A percentile compares a stretch with the other conserved stretches of the same genome.
phyloP scores from a whole-genome alignment of 1,284 basidiomycete species.

The Volvariella surrecta region DNA sequence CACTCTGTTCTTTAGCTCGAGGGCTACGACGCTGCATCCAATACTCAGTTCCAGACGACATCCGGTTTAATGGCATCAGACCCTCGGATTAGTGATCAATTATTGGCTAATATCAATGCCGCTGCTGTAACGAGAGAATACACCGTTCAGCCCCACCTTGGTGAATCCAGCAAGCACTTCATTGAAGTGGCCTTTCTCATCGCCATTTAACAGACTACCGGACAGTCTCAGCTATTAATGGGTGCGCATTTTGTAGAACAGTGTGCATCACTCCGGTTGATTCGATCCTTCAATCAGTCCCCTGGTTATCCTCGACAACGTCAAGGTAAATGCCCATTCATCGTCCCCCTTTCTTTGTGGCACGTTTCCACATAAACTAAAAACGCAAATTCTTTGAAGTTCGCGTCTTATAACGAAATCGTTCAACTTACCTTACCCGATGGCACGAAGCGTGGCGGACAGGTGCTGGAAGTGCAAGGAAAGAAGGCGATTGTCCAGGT shows the following conservation, averaged over 20 bases:
- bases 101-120: constrained; percentile 79
- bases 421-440: constrained; percentile 95
- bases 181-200: constrained; percentile 10
- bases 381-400: constrained; percentile 37
- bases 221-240: constrained; percentile 95
- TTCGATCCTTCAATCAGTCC: no score
- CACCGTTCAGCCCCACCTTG: constrained; percentile 83
- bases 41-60: not conserved
- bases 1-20: not conserved
- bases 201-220: constrained; percentile 68
- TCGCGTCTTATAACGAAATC: constrained; percentile 99
- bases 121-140: constrained; percentile 82
- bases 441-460: constrained; percentile 90
- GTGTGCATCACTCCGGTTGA: constrained; percentile 11
- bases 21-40: not conserved
- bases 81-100: constrained; percentile 61
- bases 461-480: constrained; percentile 97
- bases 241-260: constrained; percentile 42
- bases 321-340: constrained; percentile 59
- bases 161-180: constrained; percentile 35
- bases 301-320: constrained; percentile 95
- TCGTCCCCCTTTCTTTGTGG: not conserved
- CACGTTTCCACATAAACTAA: constrained; percentile 4
- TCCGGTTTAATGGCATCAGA: constrained; percentile 32
- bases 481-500: constrained; percentile 99